Percentiles rank a stretch among this genome's conserved stretches.
Evolutionary conservation across 1,139 yeast species (phyloP).

Genomic region (Candida smagusa): DNA sequence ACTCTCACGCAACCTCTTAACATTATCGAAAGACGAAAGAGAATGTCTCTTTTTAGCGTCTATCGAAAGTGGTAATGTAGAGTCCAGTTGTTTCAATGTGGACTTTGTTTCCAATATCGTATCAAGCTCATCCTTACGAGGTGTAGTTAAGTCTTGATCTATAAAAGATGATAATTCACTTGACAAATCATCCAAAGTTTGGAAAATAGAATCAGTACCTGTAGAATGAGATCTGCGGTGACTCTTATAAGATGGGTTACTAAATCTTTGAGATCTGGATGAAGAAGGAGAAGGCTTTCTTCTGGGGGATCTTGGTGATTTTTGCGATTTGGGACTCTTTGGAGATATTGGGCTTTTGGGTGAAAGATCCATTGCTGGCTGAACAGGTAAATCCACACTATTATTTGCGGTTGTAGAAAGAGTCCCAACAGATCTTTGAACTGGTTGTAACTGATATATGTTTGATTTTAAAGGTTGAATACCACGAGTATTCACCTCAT

Average conservation of each 20-base stretch:
- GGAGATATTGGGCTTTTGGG: slow-evolving; percentile 4
- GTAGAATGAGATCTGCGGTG: slow-evolving; percentile 26
- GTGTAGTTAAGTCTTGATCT: slow-evolving; percentile 3
- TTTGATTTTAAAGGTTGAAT: slow-evolving; percentile 16
- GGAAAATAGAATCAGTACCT: slow-evolving; percentile 25
- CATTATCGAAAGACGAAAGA: slow-evolving; percentile 8
- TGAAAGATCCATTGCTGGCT: slow-evolving; percentile 1
- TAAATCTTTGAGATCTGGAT: slow-evolving; percentile 8
- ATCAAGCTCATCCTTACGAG: background rate
- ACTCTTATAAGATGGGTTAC: slow-evolving; percentile 7
- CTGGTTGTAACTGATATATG: slow-evolving; percentile 29
- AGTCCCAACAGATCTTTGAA: slow-evolving; percentile 31
- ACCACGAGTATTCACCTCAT: slow-evolving; percentile 16
- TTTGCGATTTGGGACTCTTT: background rate
- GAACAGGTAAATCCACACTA: background rate
- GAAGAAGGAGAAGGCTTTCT: slow-evolving; percentile 5
- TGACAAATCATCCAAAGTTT: slow-evolving; percentile 30
- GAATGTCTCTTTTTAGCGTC: slow-evolving; percentile 7
- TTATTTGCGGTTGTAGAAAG: slow-evolving; percentile 12
- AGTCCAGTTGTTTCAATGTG: background rate
- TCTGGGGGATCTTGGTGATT: background rate
- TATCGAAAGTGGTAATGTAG: background rate
- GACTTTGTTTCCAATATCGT: background rate
- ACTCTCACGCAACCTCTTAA: slow-evolving; percentile 2
- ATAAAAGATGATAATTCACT: slow-evolving; percentile 25